A percentile compares a stretch with the other conserved stretches of the same genome.
These are phyloP conservation scores for Verticillium isaacii DNA, from an alignment of 2,329 filamentous ascomycete genomes.

Conservation along the genomic window DNA sequence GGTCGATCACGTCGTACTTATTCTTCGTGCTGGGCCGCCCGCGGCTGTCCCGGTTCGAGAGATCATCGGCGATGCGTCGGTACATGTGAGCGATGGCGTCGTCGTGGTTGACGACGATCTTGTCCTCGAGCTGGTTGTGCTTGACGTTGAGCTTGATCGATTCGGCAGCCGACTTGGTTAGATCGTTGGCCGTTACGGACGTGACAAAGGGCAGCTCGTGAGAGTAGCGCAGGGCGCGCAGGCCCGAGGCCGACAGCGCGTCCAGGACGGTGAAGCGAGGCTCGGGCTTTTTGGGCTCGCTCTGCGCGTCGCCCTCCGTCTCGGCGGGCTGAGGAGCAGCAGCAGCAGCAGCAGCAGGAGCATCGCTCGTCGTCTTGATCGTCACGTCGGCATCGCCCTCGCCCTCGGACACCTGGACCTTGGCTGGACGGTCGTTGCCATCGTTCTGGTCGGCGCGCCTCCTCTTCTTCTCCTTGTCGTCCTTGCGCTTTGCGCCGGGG, in stretches of 20 bases:
- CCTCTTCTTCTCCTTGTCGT: constrained; percentile 32
- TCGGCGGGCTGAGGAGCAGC: constrained; percentile 7
- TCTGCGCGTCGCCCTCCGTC: constrained; percentile 6
- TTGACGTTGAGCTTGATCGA: constrained; percentile 80
- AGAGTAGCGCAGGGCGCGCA: constrained; percentile 86
- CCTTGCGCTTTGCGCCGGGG: constrained; percentile 20
- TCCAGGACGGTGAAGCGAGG: constrained; percentile 79
- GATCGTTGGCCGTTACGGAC: constrained; percentile 82
- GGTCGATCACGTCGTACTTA: constrained; percentile 88
- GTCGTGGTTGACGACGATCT: constrained; percentile 68
- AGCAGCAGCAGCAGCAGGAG: constrained; percentile 8
- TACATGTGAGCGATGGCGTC: constrained; percentile 96
- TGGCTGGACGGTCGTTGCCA: constrained; percentile 32
- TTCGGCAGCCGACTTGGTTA: constrained; percentile 70
- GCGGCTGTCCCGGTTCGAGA: constrained; percentile 34
- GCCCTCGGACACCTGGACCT: constrained; percentile 21
- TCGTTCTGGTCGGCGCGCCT: constrained; percentile 41
- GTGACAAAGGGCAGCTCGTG: constrained; percentile 85
- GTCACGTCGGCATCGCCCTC: constrained; percentile 6
- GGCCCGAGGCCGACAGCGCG: constrained; percentile 87
- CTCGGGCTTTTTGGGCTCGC: constrained; percentile 19
- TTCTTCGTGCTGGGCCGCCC: constrained; percentile 33
- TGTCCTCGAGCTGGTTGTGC: constrained; percentile 71
- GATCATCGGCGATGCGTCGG: constrained; percentile 52
- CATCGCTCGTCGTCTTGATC: constrained; percentile 4